These are phyloP conservation scores for Alloascoidea hylecoeti DNA, from an alignment of 805 yeast genomes.

Conservation along the genomic window DNA sequence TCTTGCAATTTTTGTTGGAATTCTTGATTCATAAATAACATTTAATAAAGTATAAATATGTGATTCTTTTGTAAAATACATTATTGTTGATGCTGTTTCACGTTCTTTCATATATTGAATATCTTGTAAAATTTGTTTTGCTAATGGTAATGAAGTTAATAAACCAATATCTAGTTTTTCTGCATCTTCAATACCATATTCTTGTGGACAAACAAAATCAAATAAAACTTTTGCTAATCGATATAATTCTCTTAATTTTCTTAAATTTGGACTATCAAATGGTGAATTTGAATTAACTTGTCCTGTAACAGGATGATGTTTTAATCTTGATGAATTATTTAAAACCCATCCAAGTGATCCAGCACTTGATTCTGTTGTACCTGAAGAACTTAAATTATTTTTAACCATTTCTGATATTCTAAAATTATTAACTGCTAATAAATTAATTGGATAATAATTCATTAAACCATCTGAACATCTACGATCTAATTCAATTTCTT, in stretches of 20 bases:
- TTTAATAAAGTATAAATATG: constrained; percentile 91
- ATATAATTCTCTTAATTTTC: constrained; percentile 76
- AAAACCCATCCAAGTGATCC: neutral
- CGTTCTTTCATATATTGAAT: constrained; percentile 61
- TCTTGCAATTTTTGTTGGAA: constrained; percentile 91
- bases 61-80: constrained; percentile 92
- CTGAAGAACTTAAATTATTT: neutral
- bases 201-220: constrained; percentile 97
- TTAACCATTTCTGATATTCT: constrained; percentile 31
- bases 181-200: constrained; percentile 90
- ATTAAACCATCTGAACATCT: constrained; percentile 40
- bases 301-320: neutral
- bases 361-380: constrained; percentile 3
- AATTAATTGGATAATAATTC: constrained; percentile 59
- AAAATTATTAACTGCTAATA: constrained; percentile 64
- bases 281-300: constrained; percentile 58
- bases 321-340: neutral
- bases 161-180: constrained; percentile 95
- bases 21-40: constrained; percentile 78
- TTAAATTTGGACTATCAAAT: constrained; percentile 71
- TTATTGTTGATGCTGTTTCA: constrained; percentile 46
- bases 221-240: constrained; percentile 83
- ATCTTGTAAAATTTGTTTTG: constrained; percentile 74
- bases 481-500: constrained; percentile 23
- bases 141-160: constrained; percentile 85